These are phyloP conservation scores for Apiotrichum mycotoxinovorans DNA, from an alignment of 1,284 basidiomycete species.

Conservation along the genomic window DNA sequence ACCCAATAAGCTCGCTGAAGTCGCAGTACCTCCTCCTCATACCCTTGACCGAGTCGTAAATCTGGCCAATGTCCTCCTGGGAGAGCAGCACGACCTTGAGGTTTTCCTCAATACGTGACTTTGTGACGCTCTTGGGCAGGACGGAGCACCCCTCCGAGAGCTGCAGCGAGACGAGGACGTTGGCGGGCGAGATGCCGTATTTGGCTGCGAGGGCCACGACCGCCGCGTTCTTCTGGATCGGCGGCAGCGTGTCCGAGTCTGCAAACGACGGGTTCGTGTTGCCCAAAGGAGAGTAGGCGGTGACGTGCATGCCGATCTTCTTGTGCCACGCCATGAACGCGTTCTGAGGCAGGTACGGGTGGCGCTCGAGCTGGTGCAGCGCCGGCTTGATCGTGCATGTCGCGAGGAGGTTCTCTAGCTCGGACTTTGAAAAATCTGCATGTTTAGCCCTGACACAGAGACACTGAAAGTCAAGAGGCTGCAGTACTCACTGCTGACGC, in stretches of 20 bases:
- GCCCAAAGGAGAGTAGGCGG: conserved; percentile 79
- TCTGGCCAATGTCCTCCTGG: conserved; percentile 4
- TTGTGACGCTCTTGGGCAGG: conserved; percentile 63
- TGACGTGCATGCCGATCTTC: conserved; percentile 59
- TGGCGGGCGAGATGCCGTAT: conserved; percentile 59
- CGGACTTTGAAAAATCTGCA: conserved; percentile 9
- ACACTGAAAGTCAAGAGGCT: no score
- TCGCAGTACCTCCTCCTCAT: conserved; percentile 22
- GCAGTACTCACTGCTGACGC: conserved; percentile 4
- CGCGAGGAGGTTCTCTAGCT: conserved; percentile 17
- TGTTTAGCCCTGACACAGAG: no score
- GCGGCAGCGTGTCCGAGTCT: conserved; percentile 17
- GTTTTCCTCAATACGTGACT: conserved; percentile 46
- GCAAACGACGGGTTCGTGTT: conserved; percentile 49
- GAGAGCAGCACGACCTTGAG: conserved; percentile 7
- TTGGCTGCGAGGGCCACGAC: conserved; percentile 61
- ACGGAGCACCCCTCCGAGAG: conserved; percentile 59
- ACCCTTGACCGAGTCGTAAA: conserved; percentile 6
- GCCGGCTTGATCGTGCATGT: conserved; percentile 50
- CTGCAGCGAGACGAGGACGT: conserved; percentile 44
- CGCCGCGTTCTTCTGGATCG: conserved; percentile 34
- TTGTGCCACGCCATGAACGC: conserved; percentile 59
- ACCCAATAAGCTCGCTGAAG: conserved; percentile 20
- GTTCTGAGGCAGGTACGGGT: conserved; percentile 71
- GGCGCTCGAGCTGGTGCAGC: conserved; percentile 70